Conservation (phyloP, 768 basidiomycete species). For the Termitomyces sp. region DNA sequence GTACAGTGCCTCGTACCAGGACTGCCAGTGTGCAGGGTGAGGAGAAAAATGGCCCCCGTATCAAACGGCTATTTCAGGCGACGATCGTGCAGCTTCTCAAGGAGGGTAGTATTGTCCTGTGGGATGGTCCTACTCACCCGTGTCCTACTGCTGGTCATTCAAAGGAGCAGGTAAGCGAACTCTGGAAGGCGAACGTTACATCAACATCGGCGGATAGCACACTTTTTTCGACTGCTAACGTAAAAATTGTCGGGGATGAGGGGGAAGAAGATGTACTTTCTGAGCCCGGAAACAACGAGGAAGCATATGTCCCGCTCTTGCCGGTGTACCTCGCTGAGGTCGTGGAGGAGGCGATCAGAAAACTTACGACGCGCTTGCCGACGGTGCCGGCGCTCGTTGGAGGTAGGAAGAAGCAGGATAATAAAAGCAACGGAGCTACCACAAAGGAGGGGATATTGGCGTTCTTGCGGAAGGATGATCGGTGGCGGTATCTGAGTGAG, state of each 20-base stretch:
- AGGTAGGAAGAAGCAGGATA: conserved; percentile 12
- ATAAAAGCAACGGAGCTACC: conserved; percentile 16
- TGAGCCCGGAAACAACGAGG: conserved; percentile 57
- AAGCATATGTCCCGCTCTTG: conserved; percentile 62
- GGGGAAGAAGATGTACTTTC: conserved; percentile 46
- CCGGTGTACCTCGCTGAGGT: conserved; percentile 40
- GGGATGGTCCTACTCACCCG: conserved; percentile 56
- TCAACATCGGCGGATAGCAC: conserved; percentile 25
- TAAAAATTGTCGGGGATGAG: conserved; percentile 20
- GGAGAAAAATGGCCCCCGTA: conserved; percentile 34
- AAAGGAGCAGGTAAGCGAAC: conserved; percentile 20
- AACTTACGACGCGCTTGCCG: conserved; percentile 22
- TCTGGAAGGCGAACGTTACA: conserved; percentile 46
- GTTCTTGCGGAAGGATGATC: conserved; percentile 48
- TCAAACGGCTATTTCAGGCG: conserved; percentile 65
- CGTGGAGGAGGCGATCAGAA: conserved; percentile 41
- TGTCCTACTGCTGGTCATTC: conserved; percentile 15
- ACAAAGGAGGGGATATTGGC: conserved; percentile 41
- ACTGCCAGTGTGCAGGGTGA: conserved; percentile 6
- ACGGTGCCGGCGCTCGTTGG: not conserved
- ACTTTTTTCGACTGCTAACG: conserved; percentile 21
- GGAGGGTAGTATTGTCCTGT: conserved; percentile 71
- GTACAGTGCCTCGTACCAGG: not conserved
- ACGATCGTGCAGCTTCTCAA: conserved; percentile 58
- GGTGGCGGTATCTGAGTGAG: conserved; percentile 59